Evolutionary conservation across 2,329 filamentous ascomycete genomes (phyloP).

Genomic region (Clarireedia hainanense): DNA sequence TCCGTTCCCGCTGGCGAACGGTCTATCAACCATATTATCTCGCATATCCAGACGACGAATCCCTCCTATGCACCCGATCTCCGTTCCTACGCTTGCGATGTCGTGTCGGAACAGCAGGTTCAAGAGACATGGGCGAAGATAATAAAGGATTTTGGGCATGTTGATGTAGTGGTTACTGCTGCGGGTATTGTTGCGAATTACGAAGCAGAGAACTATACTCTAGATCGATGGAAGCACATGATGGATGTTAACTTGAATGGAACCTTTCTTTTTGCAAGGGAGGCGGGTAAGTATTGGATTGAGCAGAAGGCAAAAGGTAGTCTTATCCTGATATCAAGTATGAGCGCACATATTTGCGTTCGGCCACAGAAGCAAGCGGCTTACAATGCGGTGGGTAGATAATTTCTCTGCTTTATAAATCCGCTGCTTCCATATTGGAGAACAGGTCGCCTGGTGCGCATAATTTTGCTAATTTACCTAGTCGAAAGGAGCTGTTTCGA

Average conservation of each 20-base stretch:
- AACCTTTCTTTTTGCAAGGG: conserved; percentile 31
- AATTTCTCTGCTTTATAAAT: neutral
- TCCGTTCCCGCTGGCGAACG: conserved; percentile 13
- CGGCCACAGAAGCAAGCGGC: conserved; percentile 32
- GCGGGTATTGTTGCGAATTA: conserved; percentile 33
- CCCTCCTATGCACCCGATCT: conserved; percentile 25
- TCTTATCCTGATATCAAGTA: conserved; percentile 25
- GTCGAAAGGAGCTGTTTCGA: conserved; percentile 53
- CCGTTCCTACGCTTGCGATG: conserved; percentile 33
- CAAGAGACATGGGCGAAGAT: conserved; percentile 31
- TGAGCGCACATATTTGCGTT: conserved; percentile 29
- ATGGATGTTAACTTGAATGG: conserved; percentile 32
- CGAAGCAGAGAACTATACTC: conserved; percentile 29
- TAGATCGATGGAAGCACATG: conserved; percentile 30
- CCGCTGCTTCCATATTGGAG: neutral
- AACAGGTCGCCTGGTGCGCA: neutral
- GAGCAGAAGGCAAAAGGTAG: conserved; percentile 25
- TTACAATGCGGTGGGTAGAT: conserved; percentile 29
- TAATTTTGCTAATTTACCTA: conserved; percentile 8
- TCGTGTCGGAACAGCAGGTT: conserved; percentile 31
- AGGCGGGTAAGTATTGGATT: conserved; percentile 32
- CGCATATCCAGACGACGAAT: conserved; percentile 20
- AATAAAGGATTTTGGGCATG: conserved; percentile 29
- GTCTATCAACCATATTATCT: conserved; percentile 28
- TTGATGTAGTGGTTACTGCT: conserved; percentile 35